Percentiles rank a stretch among this genome's conserved stretches.
Evolutionary conservation across 164 flowering plant species (phyloP).

Genomic region (Annona squamosa): DNA sequence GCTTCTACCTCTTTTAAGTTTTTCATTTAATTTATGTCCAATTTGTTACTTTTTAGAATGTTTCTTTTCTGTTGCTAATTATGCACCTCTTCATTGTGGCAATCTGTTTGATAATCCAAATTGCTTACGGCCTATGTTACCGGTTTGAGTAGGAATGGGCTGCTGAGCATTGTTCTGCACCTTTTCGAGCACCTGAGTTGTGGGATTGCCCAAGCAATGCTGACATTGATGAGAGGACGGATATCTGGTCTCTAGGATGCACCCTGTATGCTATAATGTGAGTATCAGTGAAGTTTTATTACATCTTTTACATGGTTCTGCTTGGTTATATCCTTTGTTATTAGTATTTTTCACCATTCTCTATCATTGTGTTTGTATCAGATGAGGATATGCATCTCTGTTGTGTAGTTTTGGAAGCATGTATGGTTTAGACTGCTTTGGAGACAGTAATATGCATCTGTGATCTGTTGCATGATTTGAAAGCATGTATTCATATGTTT

Average conservation of each 20-base stretch:
- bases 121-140: background rate
- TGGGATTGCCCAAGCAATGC: slow-evolving; percentile 98
- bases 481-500: too few species aligned
- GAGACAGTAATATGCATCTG: too few species aligned
- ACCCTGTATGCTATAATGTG: slow-evolving; percentile 90
- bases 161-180: slow-evolving; percentile 94
- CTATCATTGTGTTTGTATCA: background rate
- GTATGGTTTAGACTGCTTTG: background rate
- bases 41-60: too few species aligned
- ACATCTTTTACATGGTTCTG: background rate
- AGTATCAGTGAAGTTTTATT: slow-evolving; percentile 22
- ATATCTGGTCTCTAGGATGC: slow-evolving; percentile 97
- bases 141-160: slow-evolving; percentile 81
- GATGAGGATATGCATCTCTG: background rate
- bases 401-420: background rate
- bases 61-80: background rate
- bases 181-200: slow-evolving; percentile 91
- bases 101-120: background rate
- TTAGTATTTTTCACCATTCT: background rate
- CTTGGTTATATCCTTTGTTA: background rate
- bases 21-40: too few species aligned
- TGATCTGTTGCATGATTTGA: too few species aligned
- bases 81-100: background rate
- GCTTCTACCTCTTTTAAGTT: background rate
- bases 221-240: slow-evolving; percentile 92